Conservation (phyloP, 1,284 basidiomycete species). For the Crucibulum parvulum region DNA sequence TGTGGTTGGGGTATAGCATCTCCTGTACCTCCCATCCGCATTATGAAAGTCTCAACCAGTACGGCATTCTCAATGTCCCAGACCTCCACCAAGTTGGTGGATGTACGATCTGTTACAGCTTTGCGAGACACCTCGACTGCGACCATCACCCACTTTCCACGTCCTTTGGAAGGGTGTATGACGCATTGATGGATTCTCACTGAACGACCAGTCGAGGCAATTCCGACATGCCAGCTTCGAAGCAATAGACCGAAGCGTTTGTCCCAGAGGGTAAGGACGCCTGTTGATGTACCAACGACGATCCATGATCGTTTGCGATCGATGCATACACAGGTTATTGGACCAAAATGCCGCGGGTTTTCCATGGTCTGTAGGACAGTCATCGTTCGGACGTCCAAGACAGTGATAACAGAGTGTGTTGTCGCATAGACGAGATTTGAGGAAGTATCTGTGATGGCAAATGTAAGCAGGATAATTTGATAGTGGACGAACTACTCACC, state of each 20-base stretch:
- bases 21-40: constrained; percentile 48
- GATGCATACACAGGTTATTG: constrained; percentile 85
- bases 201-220: constrained; percentile 55
- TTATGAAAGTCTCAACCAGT: constrained; percentile 75
- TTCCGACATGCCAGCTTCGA: constrained; percentile 86
- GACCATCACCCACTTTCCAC: constrained; percentile 90
- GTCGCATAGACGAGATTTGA: constrained; percentile 88
- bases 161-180: constrained; percentile 86
- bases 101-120: constrained; percentile 39
- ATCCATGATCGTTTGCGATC: constrained; percentile 89
- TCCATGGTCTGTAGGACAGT: constrained; percentile 76
- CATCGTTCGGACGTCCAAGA: constrained; percentile 92
- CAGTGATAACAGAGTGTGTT: constrained; percentile 76
- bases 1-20: constrained; percentile 59
- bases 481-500: constrained; percentile 48
- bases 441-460: constrained; percentile 53
- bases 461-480: background rate
- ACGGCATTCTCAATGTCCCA: constrained; percentile 80
- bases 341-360: constrained; percentile 87
- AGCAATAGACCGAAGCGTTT: constrained; percentile 91
- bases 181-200: constrained; percentile 74
- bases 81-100: constrained; percentile 69
- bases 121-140: constrained; percentile 66
- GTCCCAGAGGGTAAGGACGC: constrained; percentile 91
- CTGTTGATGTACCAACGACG: constrained; percentile 85